phyloP scores from a whole-genome alignment of 768 basidiomycete genomes.

The Suillus placidus region DNA sequence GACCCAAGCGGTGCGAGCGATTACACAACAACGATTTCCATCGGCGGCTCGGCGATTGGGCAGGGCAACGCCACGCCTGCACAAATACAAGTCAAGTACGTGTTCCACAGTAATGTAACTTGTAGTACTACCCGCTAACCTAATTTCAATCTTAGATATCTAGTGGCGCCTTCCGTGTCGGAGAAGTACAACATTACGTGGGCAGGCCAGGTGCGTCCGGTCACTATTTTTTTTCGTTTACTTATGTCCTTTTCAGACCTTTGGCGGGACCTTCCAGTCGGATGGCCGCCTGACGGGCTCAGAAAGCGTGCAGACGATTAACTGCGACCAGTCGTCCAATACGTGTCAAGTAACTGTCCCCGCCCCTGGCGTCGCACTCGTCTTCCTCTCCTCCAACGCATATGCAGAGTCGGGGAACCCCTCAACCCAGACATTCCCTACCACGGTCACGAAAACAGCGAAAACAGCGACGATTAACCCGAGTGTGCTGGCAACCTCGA shows the following conservation, averaged over 20 bases:
- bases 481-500: constrained; percentile 40
- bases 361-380: constrained; percentile 32
- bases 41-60: constrained; percentile 29
- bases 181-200: constrained; percentile 52
- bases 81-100: constrained; percentile 36
- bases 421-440: constrained; percentile 30
- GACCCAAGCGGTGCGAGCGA: constrained; percentile 44
- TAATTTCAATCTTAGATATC: constrained; percentile 26
- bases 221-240: not conserved
- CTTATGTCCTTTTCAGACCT: constrained; percentile 20
- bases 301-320: constrained; percentile 20
- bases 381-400: constrained; percentile 23
- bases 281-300: constrained; percentile 29
- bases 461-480: constrained; percentile 39
- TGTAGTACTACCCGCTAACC: not conserved
- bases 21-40: constrained; percentile 38
- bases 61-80: constrained; percentile 21
- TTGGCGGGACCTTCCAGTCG: constrained; percentile 28
- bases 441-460: constrained; percentile 34
- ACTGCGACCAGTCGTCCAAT: constrained; percentile 21
- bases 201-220: constrained; percentile 45
- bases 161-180: constrained; percentile 39
- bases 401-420: constrained; percentile 13
- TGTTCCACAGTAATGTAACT: not conserved
- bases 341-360: constrained; percentile 30